phyloP scores from a whole-genome alignment of 2,329 filamentous ascomycete species.

The Monosporascus sp. region DNA sequence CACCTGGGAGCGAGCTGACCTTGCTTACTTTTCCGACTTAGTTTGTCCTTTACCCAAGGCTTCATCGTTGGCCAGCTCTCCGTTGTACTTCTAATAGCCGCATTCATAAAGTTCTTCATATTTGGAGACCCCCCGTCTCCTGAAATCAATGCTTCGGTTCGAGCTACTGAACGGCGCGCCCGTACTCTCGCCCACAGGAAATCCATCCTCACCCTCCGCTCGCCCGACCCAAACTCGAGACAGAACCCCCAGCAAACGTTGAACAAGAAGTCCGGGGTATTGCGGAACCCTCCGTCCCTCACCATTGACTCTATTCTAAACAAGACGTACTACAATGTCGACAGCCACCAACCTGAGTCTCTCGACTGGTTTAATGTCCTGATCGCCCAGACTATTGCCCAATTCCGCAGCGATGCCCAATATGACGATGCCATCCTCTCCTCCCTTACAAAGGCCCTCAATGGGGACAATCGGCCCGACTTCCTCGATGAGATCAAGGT shows the following conservation, averaged over 20 bases:
- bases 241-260: conserved; percentile 37
- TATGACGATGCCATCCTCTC: conserved; percentile 85
- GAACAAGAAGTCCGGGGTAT: conserved; percentile 63
- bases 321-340: conserved; percentile 96
- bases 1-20: conserved; percentile 9
- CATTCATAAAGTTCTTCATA: conserved; percentile 99
- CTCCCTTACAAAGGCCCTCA: conserved; percentile 78
- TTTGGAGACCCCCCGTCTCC: conserved; percentile 88
- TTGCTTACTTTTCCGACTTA: conserved; percentile 27
- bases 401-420: conserved; percentile 87
- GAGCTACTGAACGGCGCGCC: conserved; percentile 68
- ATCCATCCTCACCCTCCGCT: conserved; percentile 60
- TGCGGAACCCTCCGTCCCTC: conserved; percentile 66
- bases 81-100: conserved; percentile 82
- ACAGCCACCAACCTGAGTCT: conserved; percentile 92
- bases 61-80: conserved; percentile 91
- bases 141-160: conserved; percentile 70
- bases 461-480: conserved; percentile 78
- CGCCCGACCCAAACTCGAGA: conserved; percentile 27
- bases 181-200: conserved; percentile 71
- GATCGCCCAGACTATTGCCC: conserved; percentile 92
- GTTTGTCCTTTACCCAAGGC: conserved; percentile 87
- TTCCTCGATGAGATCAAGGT: conserved; percentile 92
- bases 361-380: conserved; percentile 99
- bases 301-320: conserved; percentile 91